A percentile compares a stretch with the other conserved stretches of the same genome.
phyloP scores from a whole-genome alignment of 2,329 filamentous ascomycete genomes.

The Ceratocystiopsis sp. region DNA sequence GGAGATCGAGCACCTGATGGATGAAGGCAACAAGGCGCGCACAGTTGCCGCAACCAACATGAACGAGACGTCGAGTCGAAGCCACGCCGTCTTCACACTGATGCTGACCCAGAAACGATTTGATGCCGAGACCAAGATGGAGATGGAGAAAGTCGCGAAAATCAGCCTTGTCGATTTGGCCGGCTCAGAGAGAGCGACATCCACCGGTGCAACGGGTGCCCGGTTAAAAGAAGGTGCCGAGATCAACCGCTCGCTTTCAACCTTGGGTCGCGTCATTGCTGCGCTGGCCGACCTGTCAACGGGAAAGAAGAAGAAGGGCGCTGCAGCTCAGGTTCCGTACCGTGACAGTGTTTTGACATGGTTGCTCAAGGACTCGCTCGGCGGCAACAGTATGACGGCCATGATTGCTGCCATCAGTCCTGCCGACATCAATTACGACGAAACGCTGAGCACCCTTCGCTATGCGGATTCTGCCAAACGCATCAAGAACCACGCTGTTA shows the following conservation, averaged over 20 bases:
- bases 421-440: slow-evolving; percentile 97
- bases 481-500: slow-evolving; percentile 98
- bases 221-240: slow-evolving; percentile 94
- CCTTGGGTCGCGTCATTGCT: slow-evolving; percentile 91
- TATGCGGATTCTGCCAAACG: slow-evolving; percentile 97
- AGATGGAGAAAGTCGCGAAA: slow-evolving; percentile 92
- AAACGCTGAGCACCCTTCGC: slow-evolving; percentile 84
- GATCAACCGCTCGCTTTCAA: slow-evolving; percentile 94
- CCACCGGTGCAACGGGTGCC: slow-evolving; percentile 88
- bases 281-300: slow-evolving; percentile 81
- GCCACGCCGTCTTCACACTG: slow-evolving; percentile 93
- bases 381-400: slow-evolving; percentile 97
- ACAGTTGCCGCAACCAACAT: slow-evolving; percentile 98
- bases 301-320: slow-evolving; percentile 65
- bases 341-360: slow-evolving; percentile 94
- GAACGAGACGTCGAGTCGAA: slow-evolving; percentile 98
- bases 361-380: slow-evolving; percentile 90
- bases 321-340: slow-evolving; percentile 69
- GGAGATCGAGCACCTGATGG: slow-evolving; percentile 96
- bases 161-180: slow-evolving; percentile 97
- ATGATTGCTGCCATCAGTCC: slow-evolving; percentile 99
- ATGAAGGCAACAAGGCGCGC: slow-evolving; percentile 96
- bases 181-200: slow-evolving; percentile 92
- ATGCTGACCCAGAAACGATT: slow-evolving; percentile 88
- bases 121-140: slow-evolving; percentile 88